A percentile compares a stretch with the other conserved stretches of the same genome.
Evolutionary conservation across 352 stramenopile genomes (phyloP).

Genomic region (Aphanomyces astaci): DNA sequence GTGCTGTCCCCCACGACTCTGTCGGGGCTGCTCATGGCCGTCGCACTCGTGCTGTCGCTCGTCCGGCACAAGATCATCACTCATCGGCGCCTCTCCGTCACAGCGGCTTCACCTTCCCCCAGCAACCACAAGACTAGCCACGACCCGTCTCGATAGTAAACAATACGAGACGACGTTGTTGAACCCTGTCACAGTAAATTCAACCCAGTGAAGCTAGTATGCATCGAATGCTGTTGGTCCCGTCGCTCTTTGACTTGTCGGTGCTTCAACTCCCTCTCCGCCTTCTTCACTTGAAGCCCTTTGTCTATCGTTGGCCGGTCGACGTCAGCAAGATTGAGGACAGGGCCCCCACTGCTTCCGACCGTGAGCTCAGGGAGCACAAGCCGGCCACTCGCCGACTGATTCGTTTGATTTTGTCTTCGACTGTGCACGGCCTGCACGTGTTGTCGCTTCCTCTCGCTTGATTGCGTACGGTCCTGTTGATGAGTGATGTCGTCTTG

Average conservation of each 20-base stretch:
- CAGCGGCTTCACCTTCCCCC: no score
- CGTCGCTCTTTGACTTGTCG: neutral
- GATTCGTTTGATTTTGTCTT: neutral
- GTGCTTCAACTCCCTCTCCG: neutral
- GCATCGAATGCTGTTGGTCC: neutral
- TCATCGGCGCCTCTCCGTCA: neutral
- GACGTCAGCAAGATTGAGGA: neutral
- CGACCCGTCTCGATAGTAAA: no score
- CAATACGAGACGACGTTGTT: no score
- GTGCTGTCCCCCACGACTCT: slow-evolving; percentile 47
- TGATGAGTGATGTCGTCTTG: neutral
- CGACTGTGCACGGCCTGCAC: neutral
- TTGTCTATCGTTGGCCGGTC: neutral
- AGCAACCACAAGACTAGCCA: neutral
- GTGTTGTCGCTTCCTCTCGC: slow-evolving; percentile 8
- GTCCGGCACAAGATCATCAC: slow-evolving; percentile 11
- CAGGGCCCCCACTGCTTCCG: neutral
- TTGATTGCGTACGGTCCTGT: neutral
- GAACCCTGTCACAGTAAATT: neutral
- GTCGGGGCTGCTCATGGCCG: slow-evolving; percentile 38
- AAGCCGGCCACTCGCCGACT: neutral
- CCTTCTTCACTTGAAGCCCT: neutral
- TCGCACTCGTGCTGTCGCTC: slow-evolving; percentile 57
- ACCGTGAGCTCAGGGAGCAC: neutral
- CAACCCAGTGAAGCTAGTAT: neutral